These are phyloP conservation scores for Panicum hallii DNA, from an alignment of 202 grass and related monocot species.

Conservation along the genomic window DNA sequence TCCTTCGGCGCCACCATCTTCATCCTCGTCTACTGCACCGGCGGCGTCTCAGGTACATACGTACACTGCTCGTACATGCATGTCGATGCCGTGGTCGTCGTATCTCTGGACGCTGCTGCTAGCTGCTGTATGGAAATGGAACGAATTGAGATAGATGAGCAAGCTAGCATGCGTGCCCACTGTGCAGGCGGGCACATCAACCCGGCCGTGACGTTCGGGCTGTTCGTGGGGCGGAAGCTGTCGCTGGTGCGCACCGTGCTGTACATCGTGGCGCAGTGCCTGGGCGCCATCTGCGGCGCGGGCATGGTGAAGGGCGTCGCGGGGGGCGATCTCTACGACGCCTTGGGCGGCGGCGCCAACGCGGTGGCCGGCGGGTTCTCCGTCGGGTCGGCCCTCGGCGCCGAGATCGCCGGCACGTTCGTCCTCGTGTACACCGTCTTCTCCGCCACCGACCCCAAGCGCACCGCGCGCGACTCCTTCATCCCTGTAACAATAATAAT, in stretches of 20 bases:
- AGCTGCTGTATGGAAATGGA: too few species aligned
- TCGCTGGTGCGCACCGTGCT: conserved; percentile 56
- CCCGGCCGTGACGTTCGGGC: conserved; percentile 75
- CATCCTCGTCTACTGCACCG: conserved; percentile 83
- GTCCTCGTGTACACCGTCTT: conserved; percentile 75
- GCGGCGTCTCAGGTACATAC: conserved; percentile 59
- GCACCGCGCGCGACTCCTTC: conserved; percentile 62
- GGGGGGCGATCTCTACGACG: conserved; percentile 43
- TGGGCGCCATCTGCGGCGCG: conserved; percentile 79
- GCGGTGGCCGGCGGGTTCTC: conserved; percentile 30
- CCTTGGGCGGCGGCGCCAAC: conserved; percentile 65
- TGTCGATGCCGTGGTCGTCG: too few species aligned
- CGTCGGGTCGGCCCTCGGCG: conserved; percentile 42
- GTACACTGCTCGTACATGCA: background rate
- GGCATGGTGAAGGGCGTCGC: conserved; percentile 73
- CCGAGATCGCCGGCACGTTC: conserved; percentile 75
- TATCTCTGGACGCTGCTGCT: too few species aligned
- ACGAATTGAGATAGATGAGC: too few species aligned
- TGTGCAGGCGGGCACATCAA: conserved; percentile 74
- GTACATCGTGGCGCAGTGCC: conserved; percentile 74
- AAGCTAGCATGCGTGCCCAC: background rate
- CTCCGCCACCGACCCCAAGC: conserved; percentile 72
- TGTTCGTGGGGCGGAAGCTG: conserved; percentile 66
- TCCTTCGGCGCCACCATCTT: conserved; percentile 85
- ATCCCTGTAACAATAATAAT: conserved; percentile 40